Evolutionary conservation across 176 grass and related monocot genomes (phyloP).

Genomic region (Raddia guianensis): DNA sequence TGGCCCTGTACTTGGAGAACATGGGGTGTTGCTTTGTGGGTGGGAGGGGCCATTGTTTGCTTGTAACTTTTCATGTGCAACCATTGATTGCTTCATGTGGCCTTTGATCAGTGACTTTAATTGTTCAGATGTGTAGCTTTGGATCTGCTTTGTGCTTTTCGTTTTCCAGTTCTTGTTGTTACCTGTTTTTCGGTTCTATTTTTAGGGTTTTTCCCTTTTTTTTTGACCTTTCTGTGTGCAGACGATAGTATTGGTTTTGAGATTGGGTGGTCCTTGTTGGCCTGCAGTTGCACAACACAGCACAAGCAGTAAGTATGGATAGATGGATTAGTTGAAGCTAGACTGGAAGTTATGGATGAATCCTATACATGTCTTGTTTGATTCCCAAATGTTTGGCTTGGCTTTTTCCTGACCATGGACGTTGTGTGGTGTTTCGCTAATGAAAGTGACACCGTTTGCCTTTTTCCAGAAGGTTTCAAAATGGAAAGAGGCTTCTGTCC

Average conservation of each 20-base stretch:
- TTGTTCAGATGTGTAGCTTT: constrained; percentile 24
- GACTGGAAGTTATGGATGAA: background rate
- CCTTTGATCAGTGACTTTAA: constrained; percentile 20
- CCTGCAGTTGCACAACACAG: background rate
- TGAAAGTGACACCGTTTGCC: background rate
- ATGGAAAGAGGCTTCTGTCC: background rate
- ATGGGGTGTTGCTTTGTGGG: constrained; percentile 41
- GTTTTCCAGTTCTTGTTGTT: constrained; percentile 8
- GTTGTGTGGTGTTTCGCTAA: background rate
- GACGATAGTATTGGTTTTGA: background rate
- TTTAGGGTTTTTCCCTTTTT: background rate
- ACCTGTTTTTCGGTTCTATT: constrained; percentile 16
- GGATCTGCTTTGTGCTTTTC: background rate
- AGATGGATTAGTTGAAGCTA: background rate
- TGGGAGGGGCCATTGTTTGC: background rate
- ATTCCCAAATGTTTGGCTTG: background rate
- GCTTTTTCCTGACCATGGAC: background rate
- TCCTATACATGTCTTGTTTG: background rate
- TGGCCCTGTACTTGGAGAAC: constrained; percentile 41
- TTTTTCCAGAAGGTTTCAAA: background rate
- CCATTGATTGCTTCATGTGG: constrained; percentile 50
- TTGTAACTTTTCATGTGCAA: constrained; percentile 42
- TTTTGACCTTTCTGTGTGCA: background rate
- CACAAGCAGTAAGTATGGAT: constrained; percentile 1
- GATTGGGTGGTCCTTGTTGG: constrained; percentile 11